Conservation (phyloP, 169 alveolate genomes). For the Eimeria tenella region DNA sequence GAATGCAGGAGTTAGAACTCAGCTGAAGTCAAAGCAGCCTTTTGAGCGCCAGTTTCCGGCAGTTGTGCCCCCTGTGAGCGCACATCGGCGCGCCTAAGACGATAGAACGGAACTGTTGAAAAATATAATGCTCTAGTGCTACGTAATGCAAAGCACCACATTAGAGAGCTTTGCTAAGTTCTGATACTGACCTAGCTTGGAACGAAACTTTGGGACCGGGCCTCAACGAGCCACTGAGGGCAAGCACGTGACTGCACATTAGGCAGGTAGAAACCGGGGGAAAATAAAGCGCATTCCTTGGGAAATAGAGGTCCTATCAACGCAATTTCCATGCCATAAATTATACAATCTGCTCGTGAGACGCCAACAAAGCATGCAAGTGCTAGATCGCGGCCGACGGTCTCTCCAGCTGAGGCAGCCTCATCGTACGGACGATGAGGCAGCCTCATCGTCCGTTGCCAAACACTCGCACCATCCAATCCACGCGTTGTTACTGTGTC, state of each 20-base stretch:
- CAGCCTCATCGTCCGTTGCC: neutral
- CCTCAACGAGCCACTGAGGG: neutral
- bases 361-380: neutral
- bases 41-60: neutral
- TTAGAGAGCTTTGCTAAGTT: neutral
- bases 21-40: neutral
- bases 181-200: neutral
- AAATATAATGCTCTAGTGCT: neutral
- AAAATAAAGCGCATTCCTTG: too few species aligned
- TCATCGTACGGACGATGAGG: neutral
- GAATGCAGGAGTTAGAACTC: too few species aligned
- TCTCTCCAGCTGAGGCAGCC: neutral
- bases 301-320: too few species aligned
- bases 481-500: too few species aligned
- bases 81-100: neutral
- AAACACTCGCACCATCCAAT: neutral
- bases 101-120: neutral
- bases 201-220: neutral
- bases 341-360: neutral
- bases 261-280: neutral
- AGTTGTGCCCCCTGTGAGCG: conserved; percentile 11
- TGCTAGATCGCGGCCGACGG: conserved; percentile 59
- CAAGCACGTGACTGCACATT: neutral
- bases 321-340: too few species aligned
- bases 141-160: neutral